phyloP scores from a whole-genome alignment of 495 filamentous ascomycete species.

The Penicillium crystallinum region DNA sequence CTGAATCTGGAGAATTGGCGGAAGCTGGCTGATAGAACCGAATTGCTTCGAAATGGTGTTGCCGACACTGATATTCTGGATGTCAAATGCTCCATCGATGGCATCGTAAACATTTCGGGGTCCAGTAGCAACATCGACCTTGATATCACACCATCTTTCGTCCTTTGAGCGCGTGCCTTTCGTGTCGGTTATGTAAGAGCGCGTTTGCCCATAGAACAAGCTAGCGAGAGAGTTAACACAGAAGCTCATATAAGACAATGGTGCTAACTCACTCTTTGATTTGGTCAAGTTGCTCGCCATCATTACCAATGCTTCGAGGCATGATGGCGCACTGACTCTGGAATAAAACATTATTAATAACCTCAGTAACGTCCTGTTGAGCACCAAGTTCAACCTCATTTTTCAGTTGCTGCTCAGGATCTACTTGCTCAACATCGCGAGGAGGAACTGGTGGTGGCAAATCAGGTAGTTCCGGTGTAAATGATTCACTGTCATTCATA shows the following conservation, averaged over 20 bases:
- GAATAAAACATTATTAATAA: conserved; percentile 85
- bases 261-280: conserved; percentile 55
- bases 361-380: conserved; percentile 92
- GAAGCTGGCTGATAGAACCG: conserved; percentile 67
- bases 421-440: conserved; percentile 32
- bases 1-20: conserved; percentile 83
- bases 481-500: background rate
- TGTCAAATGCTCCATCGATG: conserved; percentile 77
- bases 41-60: conserved; percentile 60
- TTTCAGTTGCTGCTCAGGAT: conserved; percentile 34
- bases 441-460: conserved; percentile 46
- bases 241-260: background rate
- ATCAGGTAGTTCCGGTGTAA: conserved; percentile 16
- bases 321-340: conserved; percentile 85
- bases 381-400: conserved; percentile 59
- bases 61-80: conserved; percentile 64
- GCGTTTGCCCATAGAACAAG: conserved; percentile 55
- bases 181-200: conserved; percentile 47
- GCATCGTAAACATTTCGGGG: conserved; percentile 72
- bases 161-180: conserved; percentile 44
- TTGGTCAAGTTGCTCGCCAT: conserved; percentile 72
- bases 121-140: conserved; percentile 57
- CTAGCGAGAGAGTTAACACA: conserved; percentile 30
- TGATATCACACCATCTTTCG: conserved; percentile 57
- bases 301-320: conserved; percentile 51